Conservation (phyloP, 208 protist genomes). For the Leishmania turanica region DNA sequence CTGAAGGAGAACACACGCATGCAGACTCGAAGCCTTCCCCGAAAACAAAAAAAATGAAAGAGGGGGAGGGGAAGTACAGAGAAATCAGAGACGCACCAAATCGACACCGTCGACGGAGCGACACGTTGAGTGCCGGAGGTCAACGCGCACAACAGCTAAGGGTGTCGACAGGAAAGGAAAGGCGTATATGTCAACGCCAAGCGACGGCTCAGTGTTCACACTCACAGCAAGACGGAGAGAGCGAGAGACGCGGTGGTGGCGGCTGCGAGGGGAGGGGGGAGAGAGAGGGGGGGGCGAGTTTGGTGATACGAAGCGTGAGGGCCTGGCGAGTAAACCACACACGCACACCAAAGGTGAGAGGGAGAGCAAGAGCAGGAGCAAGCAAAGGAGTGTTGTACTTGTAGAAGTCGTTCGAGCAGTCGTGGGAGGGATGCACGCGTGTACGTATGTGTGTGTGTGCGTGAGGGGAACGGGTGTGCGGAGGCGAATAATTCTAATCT, state of each 20-base stretch:
- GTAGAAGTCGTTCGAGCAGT: neutral
- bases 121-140: too few relatives aligned
- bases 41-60: neutral
- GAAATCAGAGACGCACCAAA: neutral
- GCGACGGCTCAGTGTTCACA: neutral
- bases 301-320: neutral
- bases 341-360: neutral
- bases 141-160: too few relatives aligned
- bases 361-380: conserved; percentile 10
- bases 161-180: too few relatives aligned
- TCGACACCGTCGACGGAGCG: too few relatives aligned
- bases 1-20: neutral
- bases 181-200: neutral
- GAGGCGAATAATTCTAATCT: neutral
- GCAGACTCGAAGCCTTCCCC: neutral
- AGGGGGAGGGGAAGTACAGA: neutral
- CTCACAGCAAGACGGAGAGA: neutral
- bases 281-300: neutral
- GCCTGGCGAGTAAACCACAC: neutral
- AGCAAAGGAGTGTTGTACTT: neutral
- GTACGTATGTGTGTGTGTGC: neutral
- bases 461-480: too few relatives aligned
- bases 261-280: too few relatives aligned
- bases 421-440: neutral
- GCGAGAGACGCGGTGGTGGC: neutral